A percentile compares a stretch with the other conserved stretches of the same genome.
Evolutionary conservation across 768 basidiomycete species (phyloP).

Genomic region (Rhizopogon vinicolor): DNA sequence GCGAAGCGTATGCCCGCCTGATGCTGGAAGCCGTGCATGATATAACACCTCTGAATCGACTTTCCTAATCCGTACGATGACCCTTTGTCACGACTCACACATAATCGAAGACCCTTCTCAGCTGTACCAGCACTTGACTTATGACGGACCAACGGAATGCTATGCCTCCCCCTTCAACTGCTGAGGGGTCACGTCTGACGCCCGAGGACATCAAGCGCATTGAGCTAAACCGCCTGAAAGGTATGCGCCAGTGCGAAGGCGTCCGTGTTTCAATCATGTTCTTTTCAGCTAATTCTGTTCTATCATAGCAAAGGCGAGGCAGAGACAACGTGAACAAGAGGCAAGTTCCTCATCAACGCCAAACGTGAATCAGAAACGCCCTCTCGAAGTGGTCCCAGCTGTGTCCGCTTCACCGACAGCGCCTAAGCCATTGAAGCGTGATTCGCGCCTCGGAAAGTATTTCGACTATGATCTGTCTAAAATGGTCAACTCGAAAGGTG

Average conservation of each 20-base stretch:
- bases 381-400: constrained; percentile 54
- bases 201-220: constrained; percentile 69
- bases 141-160: constrained; percentile 4
- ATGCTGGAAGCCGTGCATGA: too few species aligned
- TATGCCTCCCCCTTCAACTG: constrained; percentile 5
- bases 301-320: constrained; percentile 64
- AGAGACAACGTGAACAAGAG: constrained; percentile 60
- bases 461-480: constrained; percentile 97
- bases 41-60: not conserved
- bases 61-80: not conserved
- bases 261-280: not conserved
- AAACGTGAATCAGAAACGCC: constrained; percentile 76
- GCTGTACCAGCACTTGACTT: not conserved
- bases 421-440: constrained; percentile 54
- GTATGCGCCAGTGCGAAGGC: constrained; percentile 27
- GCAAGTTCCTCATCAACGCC: constrained; percentile 40
- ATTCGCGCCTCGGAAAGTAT: constrained; percentile 82
- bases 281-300: not conserved
- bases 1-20: not conserved
- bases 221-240: constrained; percentile 77
- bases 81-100: not conserved
- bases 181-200: constrained; percentile 34
- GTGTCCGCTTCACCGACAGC: constrained; percentile 58
- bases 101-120: not conserved
- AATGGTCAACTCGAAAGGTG: constrained; percentile 95